Evolutionary conservation across 2,329 filamentous ascomycete genomes (phyloP), one percentile per base, ranked within the genome.

Genomic region (Fusarium falciforme): DNA sequence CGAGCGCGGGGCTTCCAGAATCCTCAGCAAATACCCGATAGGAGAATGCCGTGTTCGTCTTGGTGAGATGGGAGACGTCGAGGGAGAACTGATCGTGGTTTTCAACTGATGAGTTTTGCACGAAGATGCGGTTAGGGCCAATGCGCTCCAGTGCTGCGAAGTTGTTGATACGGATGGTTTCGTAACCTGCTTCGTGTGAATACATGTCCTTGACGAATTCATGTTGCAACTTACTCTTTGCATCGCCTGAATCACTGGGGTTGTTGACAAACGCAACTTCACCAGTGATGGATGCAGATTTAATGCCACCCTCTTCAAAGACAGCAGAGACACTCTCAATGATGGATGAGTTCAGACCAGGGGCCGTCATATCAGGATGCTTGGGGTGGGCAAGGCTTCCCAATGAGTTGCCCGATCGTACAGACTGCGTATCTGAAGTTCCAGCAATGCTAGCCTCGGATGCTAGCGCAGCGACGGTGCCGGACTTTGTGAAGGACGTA

Each of bases 231-330:
- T 80, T 83, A 91, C 88, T 83, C 73, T 86, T 85, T 16, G 78
- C 76, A 14, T 87, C 83, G 62, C 87, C 85, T 0, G 76, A 73
- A 20, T 88, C 82, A 65, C 84, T 79, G 22, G 85, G 79, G 72
- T 96, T 96, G 81, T 95, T 95, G 25, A 92, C 91, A 74, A 99
- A 90, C 5, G 96, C 96, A 75, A 99, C 91, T 84, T 99, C 96
- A 67, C 96, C 96, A 52, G 92, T 91, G 25, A 98, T 90, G 67
- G 92, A 93, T 16, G 92, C 91, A 58, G 90, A 92, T 72, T 90
- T 93, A 12, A 95, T 84, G 14, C 86, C 86, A 10, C 94, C 93
- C 36, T 92, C 89, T 66, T 95, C 92, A 80, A 98, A 97, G 62
- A 90, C 91, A 16, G 93, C 94, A 70, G 91, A 96, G n/a, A 98